phyloP scores from a whole-genome alignment of 306 rosid genomes.

The Vachellia pachyceras region DNA sequence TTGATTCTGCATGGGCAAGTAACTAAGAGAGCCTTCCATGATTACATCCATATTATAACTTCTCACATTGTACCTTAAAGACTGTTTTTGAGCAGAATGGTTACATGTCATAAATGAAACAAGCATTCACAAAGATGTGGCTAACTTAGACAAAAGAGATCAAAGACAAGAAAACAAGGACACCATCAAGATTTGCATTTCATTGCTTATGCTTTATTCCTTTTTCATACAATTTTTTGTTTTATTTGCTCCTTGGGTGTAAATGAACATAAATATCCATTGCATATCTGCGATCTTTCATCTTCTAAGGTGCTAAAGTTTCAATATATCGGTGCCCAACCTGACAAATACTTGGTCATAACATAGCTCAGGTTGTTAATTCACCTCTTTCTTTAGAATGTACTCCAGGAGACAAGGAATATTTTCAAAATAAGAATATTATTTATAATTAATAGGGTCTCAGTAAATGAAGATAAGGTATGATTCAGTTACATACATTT shows the following conservation, averaged over 20 bases:
- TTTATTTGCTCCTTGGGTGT: neutral
- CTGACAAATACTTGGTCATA: conserved; percentile 5
- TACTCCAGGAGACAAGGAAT: neutral
- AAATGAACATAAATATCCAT: neutral
- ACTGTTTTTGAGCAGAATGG: conserved; percentile 4
- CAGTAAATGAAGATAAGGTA: neutral
- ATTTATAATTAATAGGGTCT: neutral
- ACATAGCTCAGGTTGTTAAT: neutral
- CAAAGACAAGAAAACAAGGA: conserved; percentile 18
- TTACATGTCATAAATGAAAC: neutral
- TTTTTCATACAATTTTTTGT: neutral
- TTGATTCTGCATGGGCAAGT: neutral
- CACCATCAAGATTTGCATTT: conserved; percentile 11
- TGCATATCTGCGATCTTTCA: neutral
- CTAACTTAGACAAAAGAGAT: conserved; percentile 14
- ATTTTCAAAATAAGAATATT: neutral
- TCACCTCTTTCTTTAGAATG: conserved; percentile 5
- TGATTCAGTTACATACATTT: conserved; percentile 20
- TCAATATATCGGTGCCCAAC: neutral
- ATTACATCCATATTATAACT: neutral
- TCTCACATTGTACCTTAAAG: neutral
- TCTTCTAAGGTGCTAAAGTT: neutral
- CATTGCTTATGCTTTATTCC: neutral
- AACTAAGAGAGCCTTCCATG: neutral
- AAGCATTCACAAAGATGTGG: conserved; percentile 1